Conservation (phyloP, 495 filamentous ascomycete species). For the Penicillium waksmanii region DNA sequence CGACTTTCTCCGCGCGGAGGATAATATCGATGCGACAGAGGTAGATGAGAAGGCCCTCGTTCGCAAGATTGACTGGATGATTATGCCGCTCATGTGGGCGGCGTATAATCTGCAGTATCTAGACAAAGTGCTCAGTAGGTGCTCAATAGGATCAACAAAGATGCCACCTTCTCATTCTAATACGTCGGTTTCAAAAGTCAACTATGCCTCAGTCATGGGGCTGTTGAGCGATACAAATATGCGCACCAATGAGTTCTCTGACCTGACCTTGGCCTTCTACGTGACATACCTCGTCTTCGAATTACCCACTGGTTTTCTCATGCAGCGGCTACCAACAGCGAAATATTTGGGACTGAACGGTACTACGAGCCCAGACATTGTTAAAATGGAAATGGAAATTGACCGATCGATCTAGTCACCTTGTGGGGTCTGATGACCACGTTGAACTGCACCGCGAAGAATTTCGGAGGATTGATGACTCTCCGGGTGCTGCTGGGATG, state of each 20-base stretch:
- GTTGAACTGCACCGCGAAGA: conserved; percentile 56
- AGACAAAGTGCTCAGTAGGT: conserved; percentile 61
- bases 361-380: conserved; percentile 4
- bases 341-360: conserved; percentile 55
- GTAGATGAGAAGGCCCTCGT: conserved; percentile 40
- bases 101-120: conserved; percentile 68
- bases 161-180: not conserved
- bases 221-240: conserved; percentile 54
- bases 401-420: conserved; percentile 32
- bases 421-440: conserved; percentile 65
- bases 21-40: conserved; percentile 16
- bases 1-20: conserved; percentile 30
- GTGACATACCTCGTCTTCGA: conserved; percentile 51
- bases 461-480: conserved; percentile 48
- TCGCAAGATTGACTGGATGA: conserved; percentile 46
- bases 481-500: conserved; percentile 66
- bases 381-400: not conserved
- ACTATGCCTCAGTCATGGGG: conserved; percentile 66
- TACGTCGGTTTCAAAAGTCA: conserved; percentile 17
- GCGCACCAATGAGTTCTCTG: conserved; percentile 56
- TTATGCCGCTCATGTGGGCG: conserved; percentile 46
- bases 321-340: conserved; percentile 51
- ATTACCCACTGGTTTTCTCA: conserved; percentile 42
- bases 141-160: not conserved
- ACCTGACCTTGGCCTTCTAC: conserved; percentile 57